Evolutionary conservation across 257 asterid species (phyloP), one percentile per base, ranked within the genome.

Genomic region (Salvia hispanica): DNA sequence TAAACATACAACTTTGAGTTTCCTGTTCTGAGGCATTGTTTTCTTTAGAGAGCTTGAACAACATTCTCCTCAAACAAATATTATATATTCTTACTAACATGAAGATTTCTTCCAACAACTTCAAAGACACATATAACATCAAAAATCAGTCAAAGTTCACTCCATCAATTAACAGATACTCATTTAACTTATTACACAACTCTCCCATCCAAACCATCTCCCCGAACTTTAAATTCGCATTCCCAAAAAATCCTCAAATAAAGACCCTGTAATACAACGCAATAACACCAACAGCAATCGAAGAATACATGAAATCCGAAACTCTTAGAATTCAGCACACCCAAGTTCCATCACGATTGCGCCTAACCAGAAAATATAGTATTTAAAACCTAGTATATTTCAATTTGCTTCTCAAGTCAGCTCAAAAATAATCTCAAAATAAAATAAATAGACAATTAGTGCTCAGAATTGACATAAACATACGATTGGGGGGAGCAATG

Each of bases 401-500:
- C 14, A 46, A 47, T 46, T 28, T n/a, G 9, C 11, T 61, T 40
- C 53, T 40, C 39, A 15, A 21, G 33, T 16, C 25, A 18, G 40
- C 10, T 21, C 12, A 11, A 25, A 3, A 40, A 6, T 58, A 8
- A n/a, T 7, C 2, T 4, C 4, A 5, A 60, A 6, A 60, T 9
- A 11, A 25, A 39, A 16, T 40, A 10, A 5, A 11, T 5, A 40
- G 16, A 16, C 65, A 33, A 11, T 43, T 25, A 36, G 33, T 13
- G 52, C 54, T 9, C 51, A 39, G 2, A 34, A 18, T 15, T 21
- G 48, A 66, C 44, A 55, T 9, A 33, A 57, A 50, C 21, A 9
- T 56, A 45, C 12, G 52, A 36, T 43, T 57, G 50, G 66, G 36
- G 33, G 16, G 10, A 4, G 46, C 47, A 64, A 11, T 70, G 47